Base-by-base conservation (phyloP, 2,329 filamentous ascomycete species). In the Colletotrichum simmondsii region DNA sequence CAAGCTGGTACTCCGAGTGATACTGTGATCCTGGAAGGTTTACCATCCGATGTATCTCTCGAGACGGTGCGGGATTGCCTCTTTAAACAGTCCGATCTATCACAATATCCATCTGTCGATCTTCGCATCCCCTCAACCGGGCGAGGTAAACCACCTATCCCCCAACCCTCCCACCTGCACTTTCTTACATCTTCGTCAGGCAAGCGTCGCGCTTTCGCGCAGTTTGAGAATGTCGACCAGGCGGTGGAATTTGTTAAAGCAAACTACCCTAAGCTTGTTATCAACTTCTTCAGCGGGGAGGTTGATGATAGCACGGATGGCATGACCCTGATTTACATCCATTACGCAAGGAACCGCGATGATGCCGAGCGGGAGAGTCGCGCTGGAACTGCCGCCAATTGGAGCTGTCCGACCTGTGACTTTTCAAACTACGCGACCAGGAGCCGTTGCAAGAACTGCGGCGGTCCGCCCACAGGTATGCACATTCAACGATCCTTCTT, bases 21-120 rank as follows among this genome's bases (percentile, higher is more conserved):
- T 74, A 89, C 86, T 42, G 82, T 90, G 64, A 88, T 90, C 65
- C 81, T 91, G 56, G 88, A 91, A 77, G 87, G 88, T 66, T 76
- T 90, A 68, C 86, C 87, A 37, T 78, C 81, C 70, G 84, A 85
- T 68, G 81, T 88, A 72, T 85, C 86, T 71, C 82, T 87, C 79
- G 83, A 84, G 78, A 86, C 89, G 81, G 88, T 90, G 85, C 82
- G 81, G 37, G 81, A 84, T 24, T 80, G 77, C 56, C 77, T 85
- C 16, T 68, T 83, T 12, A 78, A 74, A 54, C 77, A 78, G 69
- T 78, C 82, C 14, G 79, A 81, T 52, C 79, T 83, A 56, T 79
- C 79, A 56, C 78, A 83, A n/a, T 81, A 81, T 24, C 79, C 80
- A 2, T 76, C 80, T 4, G 77, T 84, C n/a, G 83, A 85, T 32